Conservation (phyloP, 345 rosid genomes). For the Brassica cretica region DNA sequence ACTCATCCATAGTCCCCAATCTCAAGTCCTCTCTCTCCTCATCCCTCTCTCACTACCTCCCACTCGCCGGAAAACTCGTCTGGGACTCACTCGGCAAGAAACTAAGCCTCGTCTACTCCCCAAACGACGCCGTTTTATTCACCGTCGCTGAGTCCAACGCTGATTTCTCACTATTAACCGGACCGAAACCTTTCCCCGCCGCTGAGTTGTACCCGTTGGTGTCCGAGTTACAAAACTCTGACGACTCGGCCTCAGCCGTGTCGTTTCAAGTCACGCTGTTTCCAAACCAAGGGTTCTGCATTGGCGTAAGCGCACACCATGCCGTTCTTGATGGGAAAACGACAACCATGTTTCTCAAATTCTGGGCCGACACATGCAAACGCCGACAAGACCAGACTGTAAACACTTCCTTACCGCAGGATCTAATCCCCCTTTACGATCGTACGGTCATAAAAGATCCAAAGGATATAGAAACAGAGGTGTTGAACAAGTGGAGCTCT, state of each 20-base stretch:
- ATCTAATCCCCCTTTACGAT: conserved; percentile 32
- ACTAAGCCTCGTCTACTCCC: conserved; percentile 15
- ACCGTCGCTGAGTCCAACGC: conserved; percentile 41
- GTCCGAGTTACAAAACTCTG: conserved; percentile 34
- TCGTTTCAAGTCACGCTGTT: conserved; percentile 45
- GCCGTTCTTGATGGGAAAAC: conserved; percentile 34
- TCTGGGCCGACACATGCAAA: conserved; percentile 10
- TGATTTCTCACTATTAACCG: conserved; percentile 34
- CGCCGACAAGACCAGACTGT: background rate
- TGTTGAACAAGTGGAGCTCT: conserved; percentile 21
- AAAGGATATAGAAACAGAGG: conserved; percentile 1
- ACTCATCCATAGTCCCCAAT: conserved; percentile 41
- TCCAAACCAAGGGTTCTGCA: conserved; percentile 42
- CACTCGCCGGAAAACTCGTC: conserved; percentile 43
- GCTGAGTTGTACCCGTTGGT: conserved; percentile 27
- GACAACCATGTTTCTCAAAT: conserved; percentile 28
- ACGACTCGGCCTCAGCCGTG: conserved; percentile 25
- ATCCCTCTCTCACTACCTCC: conserved; percentile 46
- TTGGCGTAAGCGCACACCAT: conserved; percentile 37
- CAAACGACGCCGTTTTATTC: conserved; percentile 44
- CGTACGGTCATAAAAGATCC: conserved; percentile 9
- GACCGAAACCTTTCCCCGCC: conserved; percentile 15
- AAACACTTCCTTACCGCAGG: conserved; percentile 9
- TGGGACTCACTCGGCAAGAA: conserved; percentile 32
- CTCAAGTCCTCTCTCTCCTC: conserved; percentile 44